These are phyloP conservation scores for Lentinus brumalis DNA, from an alignment of 768 basidiomycete genomes.

Conservation along the genomic window DNA sequence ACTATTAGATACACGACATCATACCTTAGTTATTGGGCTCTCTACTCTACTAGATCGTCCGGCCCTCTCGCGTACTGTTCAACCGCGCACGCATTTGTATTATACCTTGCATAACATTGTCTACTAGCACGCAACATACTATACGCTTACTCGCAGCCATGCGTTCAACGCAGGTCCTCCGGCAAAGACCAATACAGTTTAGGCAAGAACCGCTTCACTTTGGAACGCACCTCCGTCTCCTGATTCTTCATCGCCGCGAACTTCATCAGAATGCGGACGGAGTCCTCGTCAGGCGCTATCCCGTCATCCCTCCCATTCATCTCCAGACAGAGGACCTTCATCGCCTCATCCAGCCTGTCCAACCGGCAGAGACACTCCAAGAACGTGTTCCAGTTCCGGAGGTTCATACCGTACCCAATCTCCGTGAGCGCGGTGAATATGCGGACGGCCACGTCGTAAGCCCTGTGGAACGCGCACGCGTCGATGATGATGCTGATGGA, in stretches of 20 bases:
- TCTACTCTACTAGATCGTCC: slow-evolving; percentile 52
- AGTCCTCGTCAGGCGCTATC: slow-evolving; percentile 50
- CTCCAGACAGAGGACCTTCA: slow-evolving; percentile 60
- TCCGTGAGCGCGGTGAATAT: slow-evolving; percentile 55
- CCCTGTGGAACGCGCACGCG: slow-evolving; percentile 69
- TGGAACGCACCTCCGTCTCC: slow-evolving; percentile 47
- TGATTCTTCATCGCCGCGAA: slow-evolving; percentile 49
- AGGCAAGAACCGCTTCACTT: slow-evolving; percentile 45
- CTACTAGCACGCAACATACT: slow-evolving; percentile 3
- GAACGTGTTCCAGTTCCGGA: slow-evolving; percentile 79
- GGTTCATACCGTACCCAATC: slow-evolving; percentile 55
- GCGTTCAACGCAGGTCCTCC: neutral
- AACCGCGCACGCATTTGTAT: slow-evolving; percentile 57
- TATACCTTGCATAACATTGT: slow-evolving; percentile 25
- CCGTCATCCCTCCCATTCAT: slow-evolving; percentile 52
- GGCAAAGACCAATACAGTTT: slow-evolving; percentile 32
- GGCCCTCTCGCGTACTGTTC: slow-evolving; percentile 50
- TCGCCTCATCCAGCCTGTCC: slow-evolving; percentile 65
- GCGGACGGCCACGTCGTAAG: slow-evolving; percentile 51
- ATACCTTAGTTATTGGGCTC: slow-evolving; percentile 23
- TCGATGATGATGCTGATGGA: slow-evolving; percentile 86
- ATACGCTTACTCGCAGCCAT: too few species aligned
- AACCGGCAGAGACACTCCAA: slow-evolving; percentile 85
- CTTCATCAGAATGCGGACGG: slow-evolving; percentile 53
- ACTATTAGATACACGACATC: slow-evolving; percentile 18